phyloP scores from a whole-genome alignment of 345 rosid species.

The Syzygium aromaticum region DNA sequence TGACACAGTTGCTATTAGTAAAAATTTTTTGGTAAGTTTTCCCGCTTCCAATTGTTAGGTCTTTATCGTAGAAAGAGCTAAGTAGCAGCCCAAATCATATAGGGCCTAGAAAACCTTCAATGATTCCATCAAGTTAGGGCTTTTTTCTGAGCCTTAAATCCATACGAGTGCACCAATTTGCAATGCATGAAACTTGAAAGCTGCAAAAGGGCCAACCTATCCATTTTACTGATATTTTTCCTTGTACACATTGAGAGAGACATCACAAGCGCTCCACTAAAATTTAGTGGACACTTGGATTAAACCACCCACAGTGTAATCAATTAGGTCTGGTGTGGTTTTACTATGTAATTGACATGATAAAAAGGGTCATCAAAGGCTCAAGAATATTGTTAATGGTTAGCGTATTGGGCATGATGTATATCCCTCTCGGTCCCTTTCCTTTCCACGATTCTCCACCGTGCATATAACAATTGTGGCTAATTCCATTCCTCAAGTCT shows the following conservation, averaged over 20 bases:
- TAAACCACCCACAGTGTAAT: not conserved
- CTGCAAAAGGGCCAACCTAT: not conserved
- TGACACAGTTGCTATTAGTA: rapidly evolving
- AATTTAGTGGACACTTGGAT: not conserved
- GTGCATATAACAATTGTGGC: not conserved
- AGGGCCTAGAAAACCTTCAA: not conserved
- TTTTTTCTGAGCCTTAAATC: not conserved
- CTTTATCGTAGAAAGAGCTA: not conserved
- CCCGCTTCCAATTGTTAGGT: not conserved
- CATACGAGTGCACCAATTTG: not conserved
- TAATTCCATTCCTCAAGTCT: not conserved
- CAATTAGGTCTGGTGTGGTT: not conserved
- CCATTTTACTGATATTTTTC: not conserved
- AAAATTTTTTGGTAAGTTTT: rapidly evolving
- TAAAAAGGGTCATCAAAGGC: not conserved
- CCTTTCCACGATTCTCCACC: not conserved
- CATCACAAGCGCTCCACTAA: not conserved
- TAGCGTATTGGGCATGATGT: no score
- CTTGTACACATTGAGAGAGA: not conserved
- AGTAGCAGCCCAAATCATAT: not conserved
- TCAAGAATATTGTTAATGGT: not conserved
- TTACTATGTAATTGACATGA: not conserved
- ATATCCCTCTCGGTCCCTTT: no score
- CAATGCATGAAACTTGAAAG: not conserved
- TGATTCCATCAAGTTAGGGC: not conserved